Percentiles rank a stretch among this genome's conserved stretches.
These are phyloP conservation scores for Amaranthus hypochondriacus DNA, from an alignment of 148 eudicot genomes.

Conservation along the genomic window DNA sequence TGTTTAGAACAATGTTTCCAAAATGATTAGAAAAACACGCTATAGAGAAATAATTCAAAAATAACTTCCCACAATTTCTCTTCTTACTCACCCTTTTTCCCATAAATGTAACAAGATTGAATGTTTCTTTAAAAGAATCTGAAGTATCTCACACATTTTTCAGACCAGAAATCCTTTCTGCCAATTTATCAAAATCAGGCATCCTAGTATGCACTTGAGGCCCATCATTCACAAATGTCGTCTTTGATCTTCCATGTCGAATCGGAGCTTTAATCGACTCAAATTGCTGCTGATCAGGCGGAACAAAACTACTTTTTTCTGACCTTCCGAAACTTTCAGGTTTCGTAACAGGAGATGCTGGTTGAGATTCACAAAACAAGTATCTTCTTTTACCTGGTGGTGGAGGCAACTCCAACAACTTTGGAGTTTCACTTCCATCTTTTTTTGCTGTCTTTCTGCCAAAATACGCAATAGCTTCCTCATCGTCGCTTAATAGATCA, in stretches of 20 bases:
- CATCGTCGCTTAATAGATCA: constrained; percentile 8
- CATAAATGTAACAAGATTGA: constrained; percentile 11
- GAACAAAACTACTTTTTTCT: constrained; percentile 18
- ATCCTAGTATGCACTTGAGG: constrained; percentile 47
- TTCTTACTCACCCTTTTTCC: background rate
- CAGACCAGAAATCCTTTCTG: constrained; percentile 44
- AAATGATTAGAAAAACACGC: too few species aligned
- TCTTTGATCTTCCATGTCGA: constrained; percentile 31
- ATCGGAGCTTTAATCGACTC: constrained; percentile 12
- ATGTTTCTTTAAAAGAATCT: background rate
- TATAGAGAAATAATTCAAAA: too few species aligned
- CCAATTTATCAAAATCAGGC: constrained; percentile 62
- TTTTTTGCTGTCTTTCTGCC: constrained; percentile 12
- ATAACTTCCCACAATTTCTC: too few species aligned
- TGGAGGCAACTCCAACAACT: constrained; percentile 27
- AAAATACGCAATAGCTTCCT: constrained; percentile 6
- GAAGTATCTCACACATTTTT: constrained; percentile 11
- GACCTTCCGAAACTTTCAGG: background rate
- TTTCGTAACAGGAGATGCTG: constrained; percentile 18
- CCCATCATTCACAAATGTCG: background rate
- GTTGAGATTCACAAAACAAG: constrained; percentile 14
- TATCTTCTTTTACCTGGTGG: constrained; percentile 39
- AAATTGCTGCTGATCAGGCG: constrained; percentile 13
- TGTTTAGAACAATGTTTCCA: too few species aligned
- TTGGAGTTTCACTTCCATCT: constrained; percentile 8